Evolutionary conservation across 495 filamentous ascomycete species (phyloP).

Genomic region (Recurvomyces mirabilis): DNA sequence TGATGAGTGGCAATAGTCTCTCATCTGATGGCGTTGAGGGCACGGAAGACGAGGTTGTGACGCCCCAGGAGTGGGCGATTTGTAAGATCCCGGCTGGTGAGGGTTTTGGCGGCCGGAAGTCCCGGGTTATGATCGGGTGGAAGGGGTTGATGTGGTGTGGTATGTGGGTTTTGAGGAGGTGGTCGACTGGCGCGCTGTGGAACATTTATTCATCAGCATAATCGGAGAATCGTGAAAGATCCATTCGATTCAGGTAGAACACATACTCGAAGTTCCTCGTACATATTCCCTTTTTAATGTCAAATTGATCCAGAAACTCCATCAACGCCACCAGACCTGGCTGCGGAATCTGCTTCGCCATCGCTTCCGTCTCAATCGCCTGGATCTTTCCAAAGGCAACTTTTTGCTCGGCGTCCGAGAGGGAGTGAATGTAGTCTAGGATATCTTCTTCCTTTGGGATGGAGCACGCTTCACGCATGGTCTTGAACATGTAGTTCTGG

Average conservation of each 20-base stretch:
- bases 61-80: slow-evolving; percentile 65
- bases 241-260: too few species aligned
- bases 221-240: slow-evolving; percentile 31
- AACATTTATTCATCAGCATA: slow-evolving; percentile 12
- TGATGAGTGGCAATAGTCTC: slow-evolving; percentile 35
- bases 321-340: slow-evolving; percentile 65
- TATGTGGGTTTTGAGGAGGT: slow-evolving; percentile 68
- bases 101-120: slow-evolving; percentile 76
- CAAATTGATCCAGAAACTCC: slow-evolving; percentile 58
- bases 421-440: slow-evolving; percentile 69
- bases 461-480: slow-evolving; percentile 41
- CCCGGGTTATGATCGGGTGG: slow-evolving; percentile 73
- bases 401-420: slow-evolving; percentile 51
- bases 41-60: slow-evolving; percentile 38
- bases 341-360: slow-evolving; percentile 67
- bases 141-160: slow-evolving; percentile 45
- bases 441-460: slow-evolving; percentile 69
- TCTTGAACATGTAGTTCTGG: slow-evolving; percentile 70
- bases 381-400: slow-evolving; percentile 61
- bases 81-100: slow-evolving; percentile 77
- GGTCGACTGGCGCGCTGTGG: slow-evolving; percentile 46
- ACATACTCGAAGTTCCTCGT: slow-evolving; percentile 84
- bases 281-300: slow-evolving; percentile 70
- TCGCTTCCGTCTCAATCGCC: slow-evolving; percentile 65
- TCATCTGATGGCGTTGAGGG: slow-evolving; percentile 16